A percentile compares a stretch with the other conserved stretches of the same genome.
Conservation (phyloP, 805 yeast genomes). For the Saccharomycopsis sp. region DNA sequence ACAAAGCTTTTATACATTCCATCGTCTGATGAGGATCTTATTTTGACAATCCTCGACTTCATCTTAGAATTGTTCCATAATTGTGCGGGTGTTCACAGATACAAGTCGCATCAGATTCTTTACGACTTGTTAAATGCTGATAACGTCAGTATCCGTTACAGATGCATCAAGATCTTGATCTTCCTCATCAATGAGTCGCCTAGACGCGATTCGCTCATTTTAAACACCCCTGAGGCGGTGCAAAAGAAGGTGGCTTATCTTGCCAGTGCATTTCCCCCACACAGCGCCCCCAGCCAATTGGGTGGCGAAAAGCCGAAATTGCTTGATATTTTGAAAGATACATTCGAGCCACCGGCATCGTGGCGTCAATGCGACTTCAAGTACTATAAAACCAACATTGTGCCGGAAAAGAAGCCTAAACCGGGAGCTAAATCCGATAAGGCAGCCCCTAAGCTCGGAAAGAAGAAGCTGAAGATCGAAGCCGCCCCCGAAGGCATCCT, state of each 20-base stretch:
- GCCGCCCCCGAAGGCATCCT: constrained; percentile 37
- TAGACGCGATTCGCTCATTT: neutral
- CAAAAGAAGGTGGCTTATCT: constrained; percentile 3
- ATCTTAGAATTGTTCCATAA: constrained; percentile 56
- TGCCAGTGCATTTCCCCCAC: constrained; percentile 36
- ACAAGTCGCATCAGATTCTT: constrained; percentile 20
- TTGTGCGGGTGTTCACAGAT: constrained; percentile 37
- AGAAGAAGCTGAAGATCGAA: constrained; percentile 21
- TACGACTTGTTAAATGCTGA: constrained; percentile 9
- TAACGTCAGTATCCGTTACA: constrained; percentile 6
- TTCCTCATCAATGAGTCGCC: constrained; percentile 2
- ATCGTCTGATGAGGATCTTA: constrained; percentile 38
- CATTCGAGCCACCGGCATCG: constrained; percentile 42
- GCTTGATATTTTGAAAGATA: constrained; percentile 39
- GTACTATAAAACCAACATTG: constrained; percentile 36
- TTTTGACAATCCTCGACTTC: constrained; percentile 52
- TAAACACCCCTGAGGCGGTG: constrained; percentile 2
- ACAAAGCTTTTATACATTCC: constrained; percentile 39
- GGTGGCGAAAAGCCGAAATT: constrained; percentile 37
- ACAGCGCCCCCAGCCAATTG: constrained; percentile 18
- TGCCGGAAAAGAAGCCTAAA: constrained; percentile 4
- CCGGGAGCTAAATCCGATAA: constrained; percentile 21
- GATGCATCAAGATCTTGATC: constrained; percentile 8
- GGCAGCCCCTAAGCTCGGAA: constrained; percentile 23
- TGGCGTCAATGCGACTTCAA: constrained; percentile 49